A percentile compares a stretch with the other conserved stretches of the same genome.
phyloP scores from a whole-genome alignment of 768 basidiomycete species.

The Tubosaeta brunneosetosa region DNA sequence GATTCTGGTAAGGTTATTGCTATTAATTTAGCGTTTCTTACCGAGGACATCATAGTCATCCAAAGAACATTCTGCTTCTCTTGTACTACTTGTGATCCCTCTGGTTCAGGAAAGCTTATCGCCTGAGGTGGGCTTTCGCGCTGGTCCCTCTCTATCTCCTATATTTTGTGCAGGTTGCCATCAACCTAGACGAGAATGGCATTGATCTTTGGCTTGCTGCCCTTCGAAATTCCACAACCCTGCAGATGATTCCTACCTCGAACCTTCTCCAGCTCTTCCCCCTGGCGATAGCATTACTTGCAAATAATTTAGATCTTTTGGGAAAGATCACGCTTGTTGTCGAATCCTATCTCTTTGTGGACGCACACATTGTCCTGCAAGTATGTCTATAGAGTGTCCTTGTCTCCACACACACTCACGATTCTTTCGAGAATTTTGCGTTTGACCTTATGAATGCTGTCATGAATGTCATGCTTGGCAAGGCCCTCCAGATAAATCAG shows the following conservation, averaged over 20 bases:
- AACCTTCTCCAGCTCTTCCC: slow-evolving; percentile 66
- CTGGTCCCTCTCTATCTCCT: neutral
- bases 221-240: slow-evolving; percentile 56
- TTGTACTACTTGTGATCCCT: slow-evolving; percentile 55
- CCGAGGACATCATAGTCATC: slow-evolving; percentile 48
- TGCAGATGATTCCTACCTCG: slow-evolving; percentile 46
- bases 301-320: slow-evolving; percentile 67
- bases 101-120: slow-evolving; percentile 62
- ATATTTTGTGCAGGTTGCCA: slow-evolving; percentile 44
- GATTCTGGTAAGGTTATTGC: slow-evolving; percentile 46
- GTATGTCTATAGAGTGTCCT: slow-evolving; percentile 35
- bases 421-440: slow-evolving; percentile 43
- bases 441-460: slow-evolving; percentile 56
- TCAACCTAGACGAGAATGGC: slow-evolving; percentile 75
- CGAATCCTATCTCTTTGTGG: slow-evolving; percentile 77
- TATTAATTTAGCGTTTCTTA: neutral
- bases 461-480: slow-evolving; percentile 45
- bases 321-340: slow-evolving; percentile 63
- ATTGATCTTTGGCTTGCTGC: slow-evolving; percentile 70
- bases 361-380: slow-evolving; percentile 56
- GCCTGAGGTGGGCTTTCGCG: slow-evolving; percentile 41
- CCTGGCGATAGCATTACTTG: slow-evolving; percentile 52
- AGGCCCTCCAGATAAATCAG: slow-evolving; percentile 49
- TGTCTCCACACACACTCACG: neutral
- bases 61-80: slow-evolving; percentile 52